Percentiles rank a stretch among this genome's conserved stretches.
phyloP scores from a whole-genome alignment of 345 rosid species.

The Eucalyptus pauciflora region DNA sequence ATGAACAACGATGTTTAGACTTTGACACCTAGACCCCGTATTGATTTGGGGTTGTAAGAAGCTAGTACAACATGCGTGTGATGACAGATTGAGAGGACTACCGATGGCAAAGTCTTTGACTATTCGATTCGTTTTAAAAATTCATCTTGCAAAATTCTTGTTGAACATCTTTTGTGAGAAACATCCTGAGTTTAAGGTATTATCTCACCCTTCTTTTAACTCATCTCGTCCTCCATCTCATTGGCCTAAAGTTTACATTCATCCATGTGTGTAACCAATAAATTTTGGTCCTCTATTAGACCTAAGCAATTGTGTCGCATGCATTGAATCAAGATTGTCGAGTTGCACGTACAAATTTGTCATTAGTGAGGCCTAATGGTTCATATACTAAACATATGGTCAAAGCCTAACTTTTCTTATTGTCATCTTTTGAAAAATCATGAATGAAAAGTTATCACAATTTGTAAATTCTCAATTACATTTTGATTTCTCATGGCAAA shows the following conservation, averaged over 20 bases:
- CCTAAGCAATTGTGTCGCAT: neutral
- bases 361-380: neutral
- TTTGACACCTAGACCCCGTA: neutral
- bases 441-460: neutral
- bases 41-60: neutral
- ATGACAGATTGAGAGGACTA: neutral
- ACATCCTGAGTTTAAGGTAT: neutral
- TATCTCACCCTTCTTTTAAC: neutral
- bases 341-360: neutral
- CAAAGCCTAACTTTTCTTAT: neutral
- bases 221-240: fast-evolving
- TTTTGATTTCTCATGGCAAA: neutral
- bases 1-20: neutral
- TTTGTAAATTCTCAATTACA: neutral
- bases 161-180: neutral
- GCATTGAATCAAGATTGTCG: neutral
- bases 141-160: neutral
- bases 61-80: neutral
- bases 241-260: neutral
- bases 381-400: neutral
- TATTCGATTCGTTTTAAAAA: neutral
- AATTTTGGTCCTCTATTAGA: neutral
- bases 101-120: fast-evolving
- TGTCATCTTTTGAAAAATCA: neutral
- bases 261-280: neutral